Conservation (phyloP, 2,329 filamentous ascomycete species). For the Phialophora chinensis region DNA sequence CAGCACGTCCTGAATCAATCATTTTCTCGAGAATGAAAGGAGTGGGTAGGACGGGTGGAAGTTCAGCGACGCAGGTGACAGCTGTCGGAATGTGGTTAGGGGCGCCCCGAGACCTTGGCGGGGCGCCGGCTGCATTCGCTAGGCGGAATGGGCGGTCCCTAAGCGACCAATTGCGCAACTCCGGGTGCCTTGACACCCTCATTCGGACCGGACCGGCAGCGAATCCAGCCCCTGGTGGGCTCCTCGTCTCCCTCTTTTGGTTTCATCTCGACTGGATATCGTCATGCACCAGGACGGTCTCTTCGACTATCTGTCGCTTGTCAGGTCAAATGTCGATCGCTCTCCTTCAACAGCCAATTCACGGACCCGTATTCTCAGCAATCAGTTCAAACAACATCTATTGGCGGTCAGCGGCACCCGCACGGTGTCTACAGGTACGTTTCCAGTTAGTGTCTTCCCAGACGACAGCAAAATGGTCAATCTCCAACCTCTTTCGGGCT, state of each 20-base stretch:
- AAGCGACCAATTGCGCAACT: neutral
- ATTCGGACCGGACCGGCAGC: neutral
- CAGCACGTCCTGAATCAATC: conserved; percentile 5
- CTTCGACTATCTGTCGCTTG: conserved; percentile 13
- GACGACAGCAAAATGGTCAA: conserved; percentile 8
- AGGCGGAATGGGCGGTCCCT: neutral
- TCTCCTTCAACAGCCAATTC: conserved; percentile 4
- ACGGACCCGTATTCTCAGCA: neutral
- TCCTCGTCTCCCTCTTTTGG: neutral
- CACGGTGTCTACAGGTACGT: neutral
- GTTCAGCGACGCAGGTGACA: neutral
- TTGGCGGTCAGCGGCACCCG: neutral
- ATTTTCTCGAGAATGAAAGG: neutral
- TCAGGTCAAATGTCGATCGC: conserved; percentile 5
- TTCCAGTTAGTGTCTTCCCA: neutral
- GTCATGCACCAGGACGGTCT: neutral
- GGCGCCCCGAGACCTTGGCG: neutral
- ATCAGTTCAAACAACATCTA: neutral
- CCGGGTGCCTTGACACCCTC: neutral
- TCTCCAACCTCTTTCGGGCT: conserved; percentile 10
- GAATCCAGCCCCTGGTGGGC: neutral
- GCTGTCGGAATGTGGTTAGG: conserved; percentile 2
- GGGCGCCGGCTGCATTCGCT: neutral
- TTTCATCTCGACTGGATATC: neutral
- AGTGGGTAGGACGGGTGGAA: conserved; percentile 12